Conservation (phyloP, 345 rosid species). For the Cochlearia excelsa region DNA sequence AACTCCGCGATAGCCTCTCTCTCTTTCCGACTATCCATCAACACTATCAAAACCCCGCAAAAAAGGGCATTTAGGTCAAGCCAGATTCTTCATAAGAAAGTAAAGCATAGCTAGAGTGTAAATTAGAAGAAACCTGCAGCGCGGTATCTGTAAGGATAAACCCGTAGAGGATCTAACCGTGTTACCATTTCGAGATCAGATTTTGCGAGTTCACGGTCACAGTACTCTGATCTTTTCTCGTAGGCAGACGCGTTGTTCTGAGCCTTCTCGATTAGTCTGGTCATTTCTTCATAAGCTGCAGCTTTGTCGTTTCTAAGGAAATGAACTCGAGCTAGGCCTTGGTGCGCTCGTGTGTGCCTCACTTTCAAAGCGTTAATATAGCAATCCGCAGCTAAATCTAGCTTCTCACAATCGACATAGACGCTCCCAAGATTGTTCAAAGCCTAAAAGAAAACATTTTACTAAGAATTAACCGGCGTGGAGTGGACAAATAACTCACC, state of each 20-base stretch:
- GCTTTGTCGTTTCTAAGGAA: slow-evolving; percentile 67
- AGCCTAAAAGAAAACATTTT: slow-evolving; percentile 49
- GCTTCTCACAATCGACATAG: slow-evolving; percentile 61
- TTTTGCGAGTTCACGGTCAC: slow-evolving; percentile 83
- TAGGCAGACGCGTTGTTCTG: slow-evolving; percentile 91
- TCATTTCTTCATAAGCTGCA: slow-evolving; percentile 89
- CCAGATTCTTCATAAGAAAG: background rate
- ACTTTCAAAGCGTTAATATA: slow-evolving; percentile 90
- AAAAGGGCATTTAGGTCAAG: background rate
- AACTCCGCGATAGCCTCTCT: slow-evolving; percentile 86
- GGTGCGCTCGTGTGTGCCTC: slow-evolving; percentile 95
- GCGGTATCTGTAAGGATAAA: slow-evolving; percentile 91
- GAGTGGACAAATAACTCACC: no score
- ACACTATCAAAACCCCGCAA: slow-evolving; percentile 44
- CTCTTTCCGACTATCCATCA: slow-evolving; percentile 88
- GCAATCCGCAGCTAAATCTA: slow-evolving; percentile 91
- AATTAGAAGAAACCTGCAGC: slow-evolving; percentile 68
- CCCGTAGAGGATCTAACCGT: slow-evolving; percentile 85
- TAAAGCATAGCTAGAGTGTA: background rate
- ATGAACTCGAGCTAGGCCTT: slow-evolving; percentile 95
- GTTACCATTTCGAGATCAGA: slow-evolving; percentile 95
- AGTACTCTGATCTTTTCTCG: slow-evolving; percentile 96
- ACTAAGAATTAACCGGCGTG: no score
- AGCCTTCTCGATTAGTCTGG: slow-evolving; percentile 78
- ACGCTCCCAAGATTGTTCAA: slow-evolving; percentile 97